Percentiles rank a stretch among this genome's conserved stretches.
These are phyloP conservation scores for Stipa capillata DNA, from an alignment of 176 grass and related monocot genomes.

Conservation along the genomic window DNA sequence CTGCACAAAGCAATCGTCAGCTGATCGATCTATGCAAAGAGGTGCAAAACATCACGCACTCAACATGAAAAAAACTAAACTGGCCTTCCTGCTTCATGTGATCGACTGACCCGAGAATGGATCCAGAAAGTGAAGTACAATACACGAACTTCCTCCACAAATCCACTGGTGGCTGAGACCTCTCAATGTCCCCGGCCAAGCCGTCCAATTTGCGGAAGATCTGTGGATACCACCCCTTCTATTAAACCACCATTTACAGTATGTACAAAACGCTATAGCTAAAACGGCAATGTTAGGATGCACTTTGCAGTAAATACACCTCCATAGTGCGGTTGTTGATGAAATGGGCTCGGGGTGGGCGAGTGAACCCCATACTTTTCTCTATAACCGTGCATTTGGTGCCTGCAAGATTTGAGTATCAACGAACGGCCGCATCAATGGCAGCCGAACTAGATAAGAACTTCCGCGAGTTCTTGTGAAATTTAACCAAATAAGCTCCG, in stretches of 20 bases:
- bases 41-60: not conserved
- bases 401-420: slow-evolving; percentile 31
- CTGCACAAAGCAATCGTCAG: slow-evolving; percentile 39
- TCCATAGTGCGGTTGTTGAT: slow-evolving; percentile 99
- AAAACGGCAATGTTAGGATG: not conserved
- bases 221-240: slow-evolving; percentile 13
- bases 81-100: slow-evolving; percentile 90
- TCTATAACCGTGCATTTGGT: slow-evolving; percentile 72
- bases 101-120: slow-evolving; percentile 85
- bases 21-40: not conserved
- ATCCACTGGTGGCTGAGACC: slow-evolving; percentile 65
- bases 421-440: not conserved
- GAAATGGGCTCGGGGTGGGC: slow-evolving; percentile 81
- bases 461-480: not conserved
- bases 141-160: slow-evolving; percentile 95
- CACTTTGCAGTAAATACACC: slow-evolving; percentile 30
- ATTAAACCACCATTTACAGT: not conserved
- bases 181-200: slow-evolving; percentile 74
- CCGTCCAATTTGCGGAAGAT: slow-evolving; percentile 84
- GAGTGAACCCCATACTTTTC: slow-evolving; percentile 55
- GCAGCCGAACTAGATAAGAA: not conserved
- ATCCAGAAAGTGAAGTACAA: slow-evolving; percentile 80
- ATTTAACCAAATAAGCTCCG: not conserved
- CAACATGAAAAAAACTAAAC: slow-evolving; percentile 18
- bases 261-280: not conserved